Base-by-base conservation (phyloP, 345 rosid species). In the Gynandropsis gynandra region DNA sequence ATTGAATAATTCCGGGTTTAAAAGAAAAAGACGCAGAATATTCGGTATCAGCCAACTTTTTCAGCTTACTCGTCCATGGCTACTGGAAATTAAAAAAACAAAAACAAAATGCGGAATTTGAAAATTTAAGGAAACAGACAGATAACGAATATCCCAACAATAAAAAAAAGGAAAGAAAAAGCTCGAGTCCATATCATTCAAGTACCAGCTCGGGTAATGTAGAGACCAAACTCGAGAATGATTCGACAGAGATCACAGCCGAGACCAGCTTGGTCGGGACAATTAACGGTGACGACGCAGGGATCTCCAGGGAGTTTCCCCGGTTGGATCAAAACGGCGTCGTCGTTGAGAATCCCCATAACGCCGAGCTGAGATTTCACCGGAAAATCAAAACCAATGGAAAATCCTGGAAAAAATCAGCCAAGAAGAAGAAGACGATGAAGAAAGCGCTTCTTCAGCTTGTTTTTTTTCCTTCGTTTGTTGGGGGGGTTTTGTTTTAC, bases 221-320 rank as follows among this genome's bases (percentile, higher is more conserved):
- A 70, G 40, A 86, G 78, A 48, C 90, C 95, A 14, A 86, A 80
- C 61, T 78, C 85, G 50, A 86, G 88, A 51, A 82, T 61, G 46
- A 73, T 86, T 5, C 88, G 56, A 64, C 83, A 80, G 45, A 86
- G 73, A 58, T 82, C 85, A 36, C 85, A 86, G 54, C 90, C 95
- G 3, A 86, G 83, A 53, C 90, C 95, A 2, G 82, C 69, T 58
- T 86, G 75, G 61, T 86, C 90, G 0, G 95, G 90, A 38, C 95
- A 86, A 62, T 80, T 86, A 19, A 86, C 78, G 59, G 90, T 80
- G 54, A 82, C 69, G 39, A 80, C 62, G 39, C 60, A 65, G 32
- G 85, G 78, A 31, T 75, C 80, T 39, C 58, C 66, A 21, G 80
- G 48, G 48, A 1, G 17, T 48, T 64, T 71, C 0, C 66, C 67